Evolutionary conservation across 176 grass and related monocot species (phyloP).

Genomic region (Eragrostis curvula): DNA sequence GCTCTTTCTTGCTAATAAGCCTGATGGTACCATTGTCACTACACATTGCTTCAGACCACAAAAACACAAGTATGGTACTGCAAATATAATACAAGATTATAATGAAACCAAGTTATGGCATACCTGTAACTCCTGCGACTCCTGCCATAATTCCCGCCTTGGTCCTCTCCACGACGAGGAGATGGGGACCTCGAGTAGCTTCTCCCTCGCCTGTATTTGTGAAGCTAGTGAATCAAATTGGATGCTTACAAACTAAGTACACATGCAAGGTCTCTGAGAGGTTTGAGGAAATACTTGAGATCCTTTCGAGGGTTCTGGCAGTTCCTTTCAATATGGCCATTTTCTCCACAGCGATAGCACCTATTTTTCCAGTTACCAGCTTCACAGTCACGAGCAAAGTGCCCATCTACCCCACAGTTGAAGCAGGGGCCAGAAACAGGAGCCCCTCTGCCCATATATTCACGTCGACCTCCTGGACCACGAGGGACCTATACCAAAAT

Average conservation of each 20-base stretch:
- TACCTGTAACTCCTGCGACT: conserved; percentile 64
- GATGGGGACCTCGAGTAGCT: conserved; percentile 71
- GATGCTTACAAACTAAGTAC: neutral
- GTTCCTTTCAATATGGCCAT: conserved; percentile 73
- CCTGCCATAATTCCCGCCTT: conserved; percentile 60
- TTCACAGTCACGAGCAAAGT: conserved; percentile 84
- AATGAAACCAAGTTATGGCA: neutral
- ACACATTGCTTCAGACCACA: neutral
- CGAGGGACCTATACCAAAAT: conserved; percentile 52
- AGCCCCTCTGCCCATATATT: conserved; percentile 62
- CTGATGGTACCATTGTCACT: neutral
- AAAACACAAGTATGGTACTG: neutral
- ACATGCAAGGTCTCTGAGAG: conserved; percentile 6
- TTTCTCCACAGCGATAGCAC: conserved; percentile 84
- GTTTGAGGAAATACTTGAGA: conserved; percentile 51
- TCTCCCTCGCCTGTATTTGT: conserved; percentile 42
- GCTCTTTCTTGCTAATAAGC: neutral
- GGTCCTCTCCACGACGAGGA: conserved; percentile 43
- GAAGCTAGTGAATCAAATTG: conserved; percentile 23
- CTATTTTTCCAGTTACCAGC: conserved; percentile 89
- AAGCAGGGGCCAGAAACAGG: conserved; percentile 76
- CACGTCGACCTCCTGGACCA: conserved; percentile 66
- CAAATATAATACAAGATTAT: conserved; percentile 3
- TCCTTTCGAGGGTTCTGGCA: conserved; percentile 82
- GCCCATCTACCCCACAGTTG: conserved; percentile 90